phyloP scores from a whole-genome alignment of 768 basidiomycete species.

The Termitomyces sp. region DNA sequence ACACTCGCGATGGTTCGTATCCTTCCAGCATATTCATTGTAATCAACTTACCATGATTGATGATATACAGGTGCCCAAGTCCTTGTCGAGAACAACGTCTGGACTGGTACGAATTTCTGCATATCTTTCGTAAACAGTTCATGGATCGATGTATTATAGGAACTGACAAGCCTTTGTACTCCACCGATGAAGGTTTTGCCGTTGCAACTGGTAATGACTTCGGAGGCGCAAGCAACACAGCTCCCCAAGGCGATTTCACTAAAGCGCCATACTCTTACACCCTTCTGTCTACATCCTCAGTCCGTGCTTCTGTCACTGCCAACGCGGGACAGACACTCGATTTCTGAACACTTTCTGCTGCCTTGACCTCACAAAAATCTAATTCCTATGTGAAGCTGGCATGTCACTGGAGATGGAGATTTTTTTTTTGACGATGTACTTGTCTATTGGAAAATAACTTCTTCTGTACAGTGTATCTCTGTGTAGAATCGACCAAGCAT shows the following conservation, averaged over 20 bases:
- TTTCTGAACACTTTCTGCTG: slow-evolving; percentile 15
- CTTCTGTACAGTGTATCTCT: not conserved
- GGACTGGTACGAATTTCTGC: slow-evolving; percentile 23
- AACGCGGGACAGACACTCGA: slow-evolving; percentile 25
- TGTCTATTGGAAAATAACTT: not conserved
- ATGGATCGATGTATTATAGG: slow-evolving; percentile 8
- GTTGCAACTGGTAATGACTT: slow-evolving; percentile 33
- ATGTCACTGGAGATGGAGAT: not conserved
- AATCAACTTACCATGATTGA: not conserved
- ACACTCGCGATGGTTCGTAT: slow-evolving; percentile 31
- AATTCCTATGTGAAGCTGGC: not conserved
- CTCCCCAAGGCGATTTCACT: slow-evolving; percentile 26
- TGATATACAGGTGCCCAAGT: slow-evolving; percentile 31
- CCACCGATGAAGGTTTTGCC: slow-evolving; percentile 35
- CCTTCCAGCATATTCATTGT: not conserved
- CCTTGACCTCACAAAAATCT: not conserved
- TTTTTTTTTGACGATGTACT: not conserved
- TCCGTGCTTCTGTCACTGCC: slow-evolving; percentile 22
- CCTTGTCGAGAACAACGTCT: slow-evolving; percentile 43
- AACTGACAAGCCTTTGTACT: slow-evolving; percentile 32
- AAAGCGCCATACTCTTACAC: slow-evolving; percentile 28
- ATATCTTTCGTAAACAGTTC: not conserved
- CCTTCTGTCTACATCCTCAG: slow-evolving; percentile 20
- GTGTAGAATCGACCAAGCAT: not conserved
- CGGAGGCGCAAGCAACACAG: slow-evolving; percentile 26